Conservation (phyloP, 208 protist genomes). For the Naegleria lovaniensis region DNA sequence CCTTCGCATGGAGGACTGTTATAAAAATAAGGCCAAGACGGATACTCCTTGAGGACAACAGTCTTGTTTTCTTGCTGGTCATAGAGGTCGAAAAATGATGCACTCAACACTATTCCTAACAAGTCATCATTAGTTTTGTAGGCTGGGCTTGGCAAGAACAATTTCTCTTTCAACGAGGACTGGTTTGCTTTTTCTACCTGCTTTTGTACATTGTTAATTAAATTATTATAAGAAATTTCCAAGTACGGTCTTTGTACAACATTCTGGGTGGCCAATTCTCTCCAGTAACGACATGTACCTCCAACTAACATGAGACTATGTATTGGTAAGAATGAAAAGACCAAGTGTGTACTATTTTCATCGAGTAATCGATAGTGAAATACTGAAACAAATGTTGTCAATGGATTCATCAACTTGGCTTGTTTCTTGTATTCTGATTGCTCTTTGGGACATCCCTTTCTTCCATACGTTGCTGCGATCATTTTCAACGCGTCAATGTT, state of each 20-base stretch:
- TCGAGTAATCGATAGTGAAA: neutral
- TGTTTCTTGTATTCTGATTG: neutral
- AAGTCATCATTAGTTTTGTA: no score
- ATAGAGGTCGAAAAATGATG: no score
- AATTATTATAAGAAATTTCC: neutral
- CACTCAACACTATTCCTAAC: no score
- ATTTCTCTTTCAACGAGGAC: neutral
- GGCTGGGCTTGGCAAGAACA: neutral
- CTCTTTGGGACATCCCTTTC: neutral
- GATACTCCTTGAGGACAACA: no score
- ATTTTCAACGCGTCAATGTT: neutral
- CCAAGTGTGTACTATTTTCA: neutral
- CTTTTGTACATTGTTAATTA: neutral
- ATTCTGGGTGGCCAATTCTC: neutral
- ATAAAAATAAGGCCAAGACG: no score
- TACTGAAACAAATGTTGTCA: neutral
- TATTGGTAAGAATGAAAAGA: neutral
- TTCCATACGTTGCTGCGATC: neutral
- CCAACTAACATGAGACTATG: neutral
- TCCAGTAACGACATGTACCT: neutral
- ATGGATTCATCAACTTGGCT: neutral
- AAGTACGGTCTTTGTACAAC: neutral
- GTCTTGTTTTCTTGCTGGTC: no score
- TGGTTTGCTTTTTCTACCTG: neutral
- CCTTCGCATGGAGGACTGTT: no score